phyloP scores from a whole-genome alignment of 2,329 filamentous ascomycete species.

The Sporothrix inflata region DNA sequence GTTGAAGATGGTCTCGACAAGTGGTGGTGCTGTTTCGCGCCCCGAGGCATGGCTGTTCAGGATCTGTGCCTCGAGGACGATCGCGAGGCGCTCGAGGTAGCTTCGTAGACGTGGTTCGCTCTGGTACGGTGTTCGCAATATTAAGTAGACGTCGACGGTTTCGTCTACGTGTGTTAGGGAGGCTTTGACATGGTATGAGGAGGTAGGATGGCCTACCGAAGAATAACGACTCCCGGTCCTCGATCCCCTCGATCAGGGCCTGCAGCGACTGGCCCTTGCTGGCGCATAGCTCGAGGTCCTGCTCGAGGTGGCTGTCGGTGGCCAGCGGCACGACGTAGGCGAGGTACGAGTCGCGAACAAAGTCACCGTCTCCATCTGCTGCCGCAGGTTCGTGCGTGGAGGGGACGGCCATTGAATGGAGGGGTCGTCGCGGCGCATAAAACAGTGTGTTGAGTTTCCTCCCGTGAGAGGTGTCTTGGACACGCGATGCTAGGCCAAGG shows the following conservation, averaged over 20 bases:
- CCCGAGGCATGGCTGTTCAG: slow-evolving; percentile 58
- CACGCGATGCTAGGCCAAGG: slow-evolving; percentile 16
- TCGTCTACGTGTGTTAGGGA: slow-evolving; percentile 64
- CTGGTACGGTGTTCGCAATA: slow-evolving; percentile 66
- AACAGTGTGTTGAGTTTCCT: slow-evolving; percentile 1
- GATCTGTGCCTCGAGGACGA: slow-evolving; percentile 69
- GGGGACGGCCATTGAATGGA: slow-evolving; percentile 26
- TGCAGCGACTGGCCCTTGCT: slow-evolving; percentile 46
- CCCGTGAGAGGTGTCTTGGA: slow-evolving; percentile 19
- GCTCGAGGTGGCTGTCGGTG: slow-evolving; percentile 59
- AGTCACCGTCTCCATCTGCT: slow-evolving; percentile 41
- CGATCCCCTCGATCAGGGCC: slow-evolving; percentile 59
- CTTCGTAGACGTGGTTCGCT: slow-evolving; percentile 60
- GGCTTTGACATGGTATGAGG: too few species aligned
- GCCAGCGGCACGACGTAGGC: slow-evolving; percentile 63
- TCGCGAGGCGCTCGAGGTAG: slow-evolving; percentile 64
- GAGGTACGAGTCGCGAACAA: slow-evolving; percentile 62
- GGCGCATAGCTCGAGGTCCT: slow-evolving; percentile 46
- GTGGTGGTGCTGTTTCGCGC: slow-evolving; percentile 48
- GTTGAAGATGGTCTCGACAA: slow-evolving; percentile 64
- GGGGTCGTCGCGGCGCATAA: not conserved
- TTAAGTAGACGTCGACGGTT: slow-evolving; percentile 68
- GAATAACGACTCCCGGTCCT: slow-evolving; percentile 67
- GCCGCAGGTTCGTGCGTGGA: slow-evolving; percentile 13
- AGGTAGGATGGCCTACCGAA: slow-evolving; percentile 66